phyloP scores from a whole-genome alignment of 73 alveolate species.

The Symbiodinium pilosum region DNA sequence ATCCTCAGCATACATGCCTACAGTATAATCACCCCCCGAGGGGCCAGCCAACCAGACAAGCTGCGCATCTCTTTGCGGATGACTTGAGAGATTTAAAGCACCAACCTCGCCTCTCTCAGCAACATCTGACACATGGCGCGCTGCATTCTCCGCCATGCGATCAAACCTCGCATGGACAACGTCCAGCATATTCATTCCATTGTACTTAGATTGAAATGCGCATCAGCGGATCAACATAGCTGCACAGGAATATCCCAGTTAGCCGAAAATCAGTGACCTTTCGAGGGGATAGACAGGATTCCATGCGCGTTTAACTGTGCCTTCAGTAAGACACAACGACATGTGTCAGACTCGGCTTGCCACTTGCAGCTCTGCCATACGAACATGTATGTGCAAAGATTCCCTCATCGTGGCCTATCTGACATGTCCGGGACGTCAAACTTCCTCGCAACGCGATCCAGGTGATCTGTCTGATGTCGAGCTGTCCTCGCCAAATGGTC shows the following conservation, averaged over 20 bases:
- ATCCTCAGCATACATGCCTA: no score
- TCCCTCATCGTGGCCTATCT: constrained; percentile 26
- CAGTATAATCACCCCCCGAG: no score
- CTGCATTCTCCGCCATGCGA: constrained; percentile 42
- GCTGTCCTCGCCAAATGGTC: constrained; percentile 36
- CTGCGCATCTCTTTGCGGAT: no score
- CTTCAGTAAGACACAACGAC: neutral
- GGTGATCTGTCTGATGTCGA: constrained; percentile 52
- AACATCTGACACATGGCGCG: constrained; percentile 46
- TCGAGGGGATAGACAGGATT: neutral
- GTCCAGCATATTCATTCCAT: neutral
- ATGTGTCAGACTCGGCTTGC: neutral
- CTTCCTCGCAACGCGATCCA: constrained; percentile 28
- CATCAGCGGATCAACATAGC: neutral
- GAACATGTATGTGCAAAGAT: no score
- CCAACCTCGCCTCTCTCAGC: constrained; percentile 53
- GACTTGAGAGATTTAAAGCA: no score
- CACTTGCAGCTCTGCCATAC: neutral
- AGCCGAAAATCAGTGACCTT: neutral
- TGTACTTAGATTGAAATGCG: neutral
- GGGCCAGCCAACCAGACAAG: no score
- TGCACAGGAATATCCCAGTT: neutral
- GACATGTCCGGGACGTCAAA: constrained; percentile 65
- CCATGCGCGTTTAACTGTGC: neutral
- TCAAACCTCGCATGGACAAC: neutral